Evolutionary conservation across 2,329 filamentous ascomycete species (phyloP), one percentile per base, ranked within the genome.

Genomic region (Calycina herbarum): DNA sequence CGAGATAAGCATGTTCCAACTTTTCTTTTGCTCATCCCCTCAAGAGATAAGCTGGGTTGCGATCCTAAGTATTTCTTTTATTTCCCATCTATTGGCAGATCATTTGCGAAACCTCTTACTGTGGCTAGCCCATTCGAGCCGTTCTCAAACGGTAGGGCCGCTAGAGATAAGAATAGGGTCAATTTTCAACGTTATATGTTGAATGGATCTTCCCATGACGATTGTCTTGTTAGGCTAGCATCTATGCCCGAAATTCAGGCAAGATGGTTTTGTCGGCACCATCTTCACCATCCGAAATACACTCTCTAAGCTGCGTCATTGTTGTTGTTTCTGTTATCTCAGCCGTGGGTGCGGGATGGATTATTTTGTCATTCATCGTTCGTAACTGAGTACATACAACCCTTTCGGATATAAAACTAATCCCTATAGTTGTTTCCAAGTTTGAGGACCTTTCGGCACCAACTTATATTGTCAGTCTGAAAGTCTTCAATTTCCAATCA

Each of bases 391-490:
- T 63, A 66, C 71, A 70, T 33, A 24, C 27, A 17, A 10, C 29
- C 24, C 17, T 45, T 15, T 27, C n/a, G 31, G 10, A 7, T 38
- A 38, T 38, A 38, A 8, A 3, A 38, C 35, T 38, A 11, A 38
- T 38, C 10, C 35, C 8, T 38, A 2, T 62, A 80, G 78, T 65
- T 75, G n/a, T 79, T 80, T 66, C 75, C 75, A 60, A 70, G 73
- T 61, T 69, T 79, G 27, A 71, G 78, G 31, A 77, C 73, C 8
- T 80, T 79, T 66, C 74, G 79, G 2, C 79, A 80, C 68, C 77
- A 78, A 63, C 72, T 80, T 17, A 80, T 80, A 51, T 68, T 80
- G 63, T 73, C 62, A 57, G 65, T 68, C 33, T 24, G 5, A 20
- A 8, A 11, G 33, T 48, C 20, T 8, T 35, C 33, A 1, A 8